These are phyloP conservation scores for Candida dendrica DNA, from an alignment of 805 yeast genomes.

Conservation along the genomic window DNA sequence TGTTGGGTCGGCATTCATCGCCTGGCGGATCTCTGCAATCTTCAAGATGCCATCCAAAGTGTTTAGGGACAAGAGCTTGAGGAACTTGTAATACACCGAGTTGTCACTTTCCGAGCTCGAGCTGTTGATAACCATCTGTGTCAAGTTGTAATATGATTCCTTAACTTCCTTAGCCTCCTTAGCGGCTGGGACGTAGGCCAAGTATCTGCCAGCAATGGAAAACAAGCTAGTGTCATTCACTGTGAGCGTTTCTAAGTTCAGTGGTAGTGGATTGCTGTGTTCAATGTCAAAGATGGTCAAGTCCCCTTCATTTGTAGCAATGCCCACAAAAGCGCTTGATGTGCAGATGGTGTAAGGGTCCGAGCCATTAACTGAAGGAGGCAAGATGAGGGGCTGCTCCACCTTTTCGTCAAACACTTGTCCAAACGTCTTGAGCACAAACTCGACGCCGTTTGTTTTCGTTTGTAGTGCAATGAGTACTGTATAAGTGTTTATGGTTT, in stretches of 20 bases:
- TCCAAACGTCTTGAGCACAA: slow-evolving; percentile 13
- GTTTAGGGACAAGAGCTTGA: slow-evolving; percentile 40
- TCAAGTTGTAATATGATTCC: not conserved
- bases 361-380: slow-evolving; percentile 19
- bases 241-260: slow-evolving; percentile 11
- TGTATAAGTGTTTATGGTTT: slow-evolving; percentile 15
- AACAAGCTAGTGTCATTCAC: slow-evolving; percentile 29
- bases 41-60: slow-evolving; percentile 46
- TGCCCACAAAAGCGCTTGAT: slow-evolving; percentile 16
- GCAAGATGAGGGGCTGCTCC: slow-evolving; percentile 12
- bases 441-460: slow-evolving; percentile 6
- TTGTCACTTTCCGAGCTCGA: not conserved
- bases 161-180: too few species aligned
- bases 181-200: slow-evolving; percentile 28
- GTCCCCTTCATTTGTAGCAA: slow-evolving; percentile 23
- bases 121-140: not conserved
- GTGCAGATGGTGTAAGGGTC: slow-evolving; percentile 17
- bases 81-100: slow-evolving; percentile 22
- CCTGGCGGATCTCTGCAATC: slow-evolving; percentile 32
- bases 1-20: slow-evolving; percentile 8
- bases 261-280: slow-evolving; percentile 11
- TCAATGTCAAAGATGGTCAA: slow-evolving; percentile 18
- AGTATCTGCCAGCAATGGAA: slow-evolving; percentile 35
- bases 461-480: slow-evolving; percentile 6
- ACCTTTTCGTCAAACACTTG: slow-evolving; percentile 11